Evolutionary conservation across 2,329 filamentous ascomycete genomes (phyloP), one percentile per base, ranked within the genome.

Genomic region (Elsinoe australis): DNA sequence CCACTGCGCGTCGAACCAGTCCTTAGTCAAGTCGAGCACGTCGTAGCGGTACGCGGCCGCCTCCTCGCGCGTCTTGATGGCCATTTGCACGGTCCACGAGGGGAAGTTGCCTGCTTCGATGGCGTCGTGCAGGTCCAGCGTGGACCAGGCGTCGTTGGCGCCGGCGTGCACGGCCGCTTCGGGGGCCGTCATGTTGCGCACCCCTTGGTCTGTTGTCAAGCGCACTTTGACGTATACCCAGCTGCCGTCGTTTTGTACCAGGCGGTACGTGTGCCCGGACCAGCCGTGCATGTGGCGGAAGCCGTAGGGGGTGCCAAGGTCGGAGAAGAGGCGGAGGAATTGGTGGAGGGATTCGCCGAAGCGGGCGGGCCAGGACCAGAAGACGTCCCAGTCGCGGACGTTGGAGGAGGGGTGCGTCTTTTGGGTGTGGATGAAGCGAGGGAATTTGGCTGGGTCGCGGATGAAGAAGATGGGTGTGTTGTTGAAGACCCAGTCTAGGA

Each of bases 391-490:
- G 49, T 67, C 63, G 1, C 57, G 55, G 1, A 61, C 50, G 47
- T 64, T 58, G 1, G 58, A 66, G 32, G 55, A 47, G 17, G 61
- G 63, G 54, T 66, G 55, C 3, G 54, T 53, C 51, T 64, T 60
- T 49, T 61, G 64, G 34, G 54, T 58, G 4, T 61, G 59, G 47
- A 85, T 85, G 58, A 85, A 82, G 58, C 81, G 69, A 18, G 83
- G 82, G 60, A 85, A 86, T 63, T 87, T 86, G 54, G 79, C 74
- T 0, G 83, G 80, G 53, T 87, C 83, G 47, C 83, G 71, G n/a
- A 86, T 59, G 65, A 87, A 87, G 71, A 87, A 87, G 2, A 85
- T 77, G 0, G 83, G 83, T 0, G 80, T 85, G 61, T 86, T 86
- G 69, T 85, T 85, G 52, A 76, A 78, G 5, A 86, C 82, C 63